Percentiles rank a stretch among this genome's conserved stretches.
Conservation (phyloP, 2,329 filamentous ascomycete species). For the Hypoxylon sp. region DNA sequence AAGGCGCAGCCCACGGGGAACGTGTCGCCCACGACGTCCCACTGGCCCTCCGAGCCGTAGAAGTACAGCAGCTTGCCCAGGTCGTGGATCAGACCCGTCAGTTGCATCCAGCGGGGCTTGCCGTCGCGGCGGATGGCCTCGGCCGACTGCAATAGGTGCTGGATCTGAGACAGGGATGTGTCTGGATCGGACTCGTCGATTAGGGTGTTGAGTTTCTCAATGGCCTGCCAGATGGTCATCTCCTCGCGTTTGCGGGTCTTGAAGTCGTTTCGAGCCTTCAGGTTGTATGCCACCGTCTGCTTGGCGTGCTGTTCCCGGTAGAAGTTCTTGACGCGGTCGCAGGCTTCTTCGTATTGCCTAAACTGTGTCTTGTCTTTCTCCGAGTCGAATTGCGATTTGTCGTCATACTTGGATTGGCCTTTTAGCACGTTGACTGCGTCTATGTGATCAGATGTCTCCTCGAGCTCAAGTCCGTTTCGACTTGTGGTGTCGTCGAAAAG, state of each 20-base stretch:
- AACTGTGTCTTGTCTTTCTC: conserved; percentile 84
- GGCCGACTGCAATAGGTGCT: conserved; percentile 88
- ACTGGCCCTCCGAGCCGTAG: conserved; percentile 86
- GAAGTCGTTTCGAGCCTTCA: conserved; percentile 80
- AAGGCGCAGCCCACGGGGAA: conserved; percentile 84
- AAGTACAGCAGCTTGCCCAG: conserved; percentile 85
- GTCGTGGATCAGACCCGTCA: conserved; percentile 82
- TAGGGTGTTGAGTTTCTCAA: conserved; percentile 91
- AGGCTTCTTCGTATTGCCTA: conserved; percentile 85
- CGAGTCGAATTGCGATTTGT: conserved; percentile 74
- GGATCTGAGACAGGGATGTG: conserved; percentile 87
- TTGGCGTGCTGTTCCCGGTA: conserved; percentile 79
- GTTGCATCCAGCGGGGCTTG: conserved; percentile 85
- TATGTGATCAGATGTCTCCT: conserved; percentile 61
- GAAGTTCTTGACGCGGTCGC: conserved; percentile 87
- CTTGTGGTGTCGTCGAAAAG: conserved; percentile 47
- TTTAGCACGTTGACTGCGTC: conserved; percentile 69
- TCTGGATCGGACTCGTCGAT: conserved; percentile 94
- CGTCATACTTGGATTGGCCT: conserved; percentile 56
- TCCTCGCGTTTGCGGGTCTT: conserved; percentile 71
- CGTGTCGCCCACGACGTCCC: conserved; percentile 92
- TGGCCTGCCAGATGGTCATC: conserved; percentile 91
- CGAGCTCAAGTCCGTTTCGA: conserved; percentile 55
- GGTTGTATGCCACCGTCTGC: conserved; percentile 87
- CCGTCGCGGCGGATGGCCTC: conserved; percentile 90